Conservation (phyloP, 2,329 filamentous ascomycete genomes). For the Xylaria multiplex region DNA sequence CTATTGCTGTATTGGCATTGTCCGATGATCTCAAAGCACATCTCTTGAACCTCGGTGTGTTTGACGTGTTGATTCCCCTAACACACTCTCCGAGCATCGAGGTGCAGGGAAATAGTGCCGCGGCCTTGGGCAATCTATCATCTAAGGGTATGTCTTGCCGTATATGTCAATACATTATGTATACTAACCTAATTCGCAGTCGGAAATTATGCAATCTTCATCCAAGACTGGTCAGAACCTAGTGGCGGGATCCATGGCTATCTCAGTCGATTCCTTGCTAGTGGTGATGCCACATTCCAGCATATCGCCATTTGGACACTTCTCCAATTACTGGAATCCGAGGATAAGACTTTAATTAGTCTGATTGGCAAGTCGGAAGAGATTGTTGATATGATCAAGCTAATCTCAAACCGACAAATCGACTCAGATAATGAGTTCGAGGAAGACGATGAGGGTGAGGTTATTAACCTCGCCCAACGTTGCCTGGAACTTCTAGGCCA, state of each 20-base stretch:
- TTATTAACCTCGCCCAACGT: slow-evolving; percentile 87
- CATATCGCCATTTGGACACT: slow-evolving; percentile 99
- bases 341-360: slow-evolving; percentile 87
- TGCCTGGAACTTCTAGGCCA: slow-evolving; percentile 88
- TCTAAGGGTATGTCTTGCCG: slow-evolving; percentile 80
- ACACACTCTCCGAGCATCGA: slow-evolving; percentile 97
- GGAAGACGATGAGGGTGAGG: slow-evolving; percentile 92
- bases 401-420: slow-evolving; percentile 88
- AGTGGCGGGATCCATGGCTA: slow-evolving; percentile 97
- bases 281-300: slow-evolving; percentile 96
- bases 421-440: slow-evolving; percentile 87
- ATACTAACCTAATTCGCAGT: slow-evolving; percentile 63
- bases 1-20: slow-evolving; percentile 92
- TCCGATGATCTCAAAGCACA: slow-evolving; percentile 96
- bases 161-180: too few species aligned
- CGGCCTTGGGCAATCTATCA: slow-evolving; percentile 92
- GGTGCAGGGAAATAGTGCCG: slow-evolving; percentile 97
- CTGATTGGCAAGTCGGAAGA: slow-evolving; percentile 91
- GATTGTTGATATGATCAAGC: slow-evolving; percentile 89
- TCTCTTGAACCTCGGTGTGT: slow-evolving; percentile 89
- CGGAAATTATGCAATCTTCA: slow-evolving; percentile 95
- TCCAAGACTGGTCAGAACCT: slow-evolving; percentile 91
- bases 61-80: slow-evolving; percentile 93
- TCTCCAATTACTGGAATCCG: slow-evolving; percentile 92
- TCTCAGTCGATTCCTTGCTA: slow-evolving; percentile 89